phyloP scores from a whole-genome alignment of 345 rosid species.

The Combretum micranthum region DNA sequence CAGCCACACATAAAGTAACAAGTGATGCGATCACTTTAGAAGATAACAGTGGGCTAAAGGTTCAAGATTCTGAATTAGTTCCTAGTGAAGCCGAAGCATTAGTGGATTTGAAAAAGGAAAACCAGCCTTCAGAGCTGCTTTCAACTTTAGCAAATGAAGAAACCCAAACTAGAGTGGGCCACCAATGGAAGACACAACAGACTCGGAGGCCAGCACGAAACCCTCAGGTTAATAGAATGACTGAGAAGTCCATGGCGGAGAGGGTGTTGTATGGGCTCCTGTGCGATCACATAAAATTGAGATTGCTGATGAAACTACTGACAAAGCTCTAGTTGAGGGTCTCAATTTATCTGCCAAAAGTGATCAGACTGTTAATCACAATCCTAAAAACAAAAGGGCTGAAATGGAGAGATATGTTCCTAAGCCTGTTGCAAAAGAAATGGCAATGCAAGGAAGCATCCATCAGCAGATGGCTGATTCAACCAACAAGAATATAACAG shows the following conservation, averaged over 20 bases:
- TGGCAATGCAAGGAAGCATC: slow-evolving; percentile 55
- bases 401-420: slow-evolving; percentile 89
- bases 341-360: slow-evolving; percentile 32
- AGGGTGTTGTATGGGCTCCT: slow-evolving; percentile 87
- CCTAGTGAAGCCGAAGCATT: slow-evolving; percentile 15
- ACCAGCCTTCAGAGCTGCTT: slow-evolving; percentile 37
- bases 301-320: slow-evolving; percentile 38
- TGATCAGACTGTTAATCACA: slow-evolving; percentile 48
- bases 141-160: slow-evolving; percentile 46
- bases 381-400: slow-evolving; percentile 65
- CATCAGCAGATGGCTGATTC: slow-evolving; percentile 33
- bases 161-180: slow-evolving; percentile 35
- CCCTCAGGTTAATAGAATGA: slow-evolving; percentile 36
- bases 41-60: slow-evolving; percentile 33
- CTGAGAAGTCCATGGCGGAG: slow-evolving; percentile 47
- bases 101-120: slow-evolving; percentile 35
- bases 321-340: slow-evolving; percentile 31
- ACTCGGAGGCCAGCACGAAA: slow-evolving; percentile 50
- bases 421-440: slow-evolving; percentile 85
- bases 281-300: slow-evolving; percentile 55
- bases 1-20: slow-evolving; percentile 28
- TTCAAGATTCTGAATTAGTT: slow-evolving; percentile 32
- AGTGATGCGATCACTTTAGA: slow-evolving; percentile 17
- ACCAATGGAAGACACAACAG: slow-evolving; percentile 63
- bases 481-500: slow-evolving; percentile 19